Percentiles rank a stretch among this genome's conserved stretches.
phyloP scores from a whole-genome alignment of 2,329 filamentous ascomycete genomes.

The Beauveria scarabaeidicola region DNA sequence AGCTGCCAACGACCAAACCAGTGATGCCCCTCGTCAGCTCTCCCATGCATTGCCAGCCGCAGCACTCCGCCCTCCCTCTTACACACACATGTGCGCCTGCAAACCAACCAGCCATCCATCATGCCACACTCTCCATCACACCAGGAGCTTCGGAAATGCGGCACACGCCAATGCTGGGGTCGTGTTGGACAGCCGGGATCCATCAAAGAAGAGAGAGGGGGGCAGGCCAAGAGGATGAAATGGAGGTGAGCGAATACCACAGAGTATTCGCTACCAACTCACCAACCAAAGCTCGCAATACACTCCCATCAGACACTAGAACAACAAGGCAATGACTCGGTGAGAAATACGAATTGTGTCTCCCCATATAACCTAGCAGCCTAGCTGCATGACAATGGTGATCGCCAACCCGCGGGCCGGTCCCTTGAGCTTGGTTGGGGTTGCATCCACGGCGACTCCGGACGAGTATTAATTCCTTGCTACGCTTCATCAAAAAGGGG shows the following conservation, averaged over 20 bases:
- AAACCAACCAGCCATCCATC: neutral
- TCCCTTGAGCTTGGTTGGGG: neutral
- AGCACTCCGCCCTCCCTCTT: neutral
- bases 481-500: neutral
- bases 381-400: neutral
- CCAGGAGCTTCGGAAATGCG: neutral
- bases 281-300: neutral
- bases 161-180: neutral
- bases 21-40: neutral
- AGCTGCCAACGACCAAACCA: neutral
- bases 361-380: neutral
- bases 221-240: neutral
- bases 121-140: neutral
- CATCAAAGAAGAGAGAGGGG: neutral
- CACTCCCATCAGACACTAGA: too few species aligned
- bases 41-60: neutral
- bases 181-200: neutral
- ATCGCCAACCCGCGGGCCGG: conserved; percentile 1
- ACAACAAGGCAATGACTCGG: neutral
- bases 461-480: neutral
- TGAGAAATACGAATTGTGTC: neutral
- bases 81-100: neutral
- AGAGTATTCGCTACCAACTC: neutral
- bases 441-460: neutral
- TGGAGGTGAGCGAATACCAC: neutral